A percentile compares a stretch with the other conserved stretches of the same genome.
phyloP scores from a whole-genome alignment of 345 rosid species.

The Clarkia xantiana region DNA sequence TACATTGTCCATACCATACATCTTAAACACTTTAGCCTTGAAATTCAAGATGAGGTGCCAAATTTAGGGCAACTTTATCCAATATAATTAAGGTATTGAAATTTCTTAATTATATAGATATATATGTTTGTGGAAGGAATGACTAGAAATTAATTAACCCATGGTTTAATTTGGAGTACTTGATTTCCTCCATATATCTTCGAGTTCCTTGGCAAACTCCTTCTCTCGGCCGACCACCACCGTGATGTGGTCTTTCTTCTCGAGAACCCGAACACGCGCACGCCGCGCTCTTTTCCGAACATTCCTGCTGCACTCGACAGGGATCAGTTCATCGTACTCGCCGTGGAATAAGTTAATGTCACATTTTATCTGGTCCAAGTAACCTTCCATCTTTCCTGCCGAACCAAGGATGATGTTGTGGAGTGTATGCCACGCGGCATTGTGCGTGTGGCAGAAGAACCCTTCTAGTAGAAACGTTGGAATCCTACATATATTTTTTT shows the following conservation, averaged over 20 bases:
- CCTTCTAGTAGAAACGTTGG: constrained; percentile 84
- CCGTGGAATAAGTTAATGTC: constrained; percentile 74
- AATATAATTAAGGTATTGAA: no score
- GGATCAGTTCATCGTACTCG: constrained; percentile 69
- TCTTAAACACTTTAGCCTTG: no score
- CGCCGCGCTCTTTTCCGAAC: constrained; percentile 53
- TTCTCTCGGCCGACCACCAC: constrained; percentile 84
- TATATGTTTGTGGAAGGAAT: no score
- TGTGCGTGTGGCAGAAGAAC: constrained; percentile 89
- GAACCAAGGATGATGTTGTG: constrained; percentile 94
- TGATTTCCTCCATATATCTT: constrained; percentile 57
- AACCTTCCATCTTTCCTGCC: constrained; percentile 64
- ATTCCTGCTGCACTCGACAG: constrained; percentile 67
- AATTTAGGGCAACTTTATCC: no score
- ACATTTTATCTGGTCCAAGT: constrained; percentile 48
- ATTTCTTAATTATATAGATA: no score
- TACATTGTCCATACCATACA: no score
- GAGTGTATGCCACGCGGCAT: constrained; percentile 94
- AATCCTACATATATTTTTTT: constrained; percentile 39
- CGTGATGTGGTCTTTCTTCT: constrained; percentile 78
- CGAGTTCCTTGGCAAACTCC: constrained; percentile 74
- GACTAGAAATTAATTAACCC: neutral
- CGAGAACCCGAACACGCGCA: constrained; percentile 53
- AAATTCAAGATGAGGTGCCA: no score
- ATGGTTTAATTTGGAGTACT: neutral